These are phyloP conservation scores for Suillus luteus DNA, from an alignment of 768 basidiomycete genomes.

Conservation along the genomic window DNA sequence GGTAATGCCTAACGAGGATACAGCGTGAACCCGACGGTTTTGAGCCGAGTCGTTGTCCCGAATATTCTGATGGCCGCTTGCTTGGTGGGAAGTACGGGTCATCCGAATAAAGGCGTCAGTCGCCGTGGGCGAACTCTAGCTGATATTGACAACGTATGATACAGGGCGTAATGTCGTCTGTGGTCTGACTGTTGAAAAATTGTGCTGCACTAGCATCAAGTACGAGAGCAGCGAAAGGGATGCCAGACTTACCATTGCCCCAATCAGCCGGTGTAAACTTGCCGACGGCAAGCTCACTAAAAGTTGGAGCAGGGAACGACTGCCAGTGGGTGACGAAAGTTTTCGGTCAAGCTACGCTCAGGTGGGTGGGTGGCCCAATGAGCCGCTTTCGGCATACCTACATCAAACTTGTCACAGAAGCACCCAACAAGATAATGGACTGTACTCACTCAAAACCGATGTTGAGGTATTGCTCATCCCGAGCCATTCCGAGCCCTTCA, in stretches of 20 bases:
- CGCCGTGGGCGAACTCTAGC: conserved; percentile 22
- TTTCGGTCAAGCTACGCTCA: conserved; percentile 11
- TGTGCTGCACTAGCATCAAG: conserved; percentile 11
- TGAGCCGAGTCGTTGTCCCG: too few species aligned
- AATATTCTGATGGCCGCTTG: too few species aligned
- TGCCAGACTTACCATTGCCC: conserved; percentile 16
- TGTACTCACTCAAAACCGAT: conserved; percentile 88
- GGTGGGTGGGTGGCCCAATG: conserved; percentile 49
- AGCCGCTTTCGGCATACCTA: conserved; percentile 96
- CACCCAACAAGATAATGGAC: conserved; percentile 16
- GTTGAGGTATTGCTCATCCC: conserved; percentile 85
- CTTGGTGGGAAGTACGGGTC: too few species aligned
- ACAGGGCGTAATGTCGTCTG: conserved; percentile 25
- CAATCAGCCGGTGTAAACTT: conserved; percentile 17
- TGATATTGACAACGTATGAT: conserved; percentile 21
- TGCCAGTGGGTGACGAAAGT: conserved; percentile 16
- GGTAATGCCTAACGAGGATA: too few species aligned
- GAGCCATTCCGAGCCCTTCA: conserved; percentile 76
- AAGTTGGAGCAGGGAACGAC: conserved; percentile 20
- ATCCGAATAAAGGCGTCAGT: not conserved
- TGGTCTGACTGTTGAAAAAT: conserved; percentile 8
- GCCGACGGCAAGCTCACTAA: conserved; percentile 15
- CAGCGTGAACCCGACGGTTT: too few species aligned
- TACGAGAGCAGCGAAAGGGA: not conserved
- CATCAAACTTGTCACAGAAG: conserved; percentile 16